Percentiles rank a stretch among this genome's conserved stretches.
These are phyloP conservation scores for Tolypocladium ovalisporum DNA, from an alignment of 2,329 filamentous ascomycete genomes.

Conservation along the genomic window DNA sequence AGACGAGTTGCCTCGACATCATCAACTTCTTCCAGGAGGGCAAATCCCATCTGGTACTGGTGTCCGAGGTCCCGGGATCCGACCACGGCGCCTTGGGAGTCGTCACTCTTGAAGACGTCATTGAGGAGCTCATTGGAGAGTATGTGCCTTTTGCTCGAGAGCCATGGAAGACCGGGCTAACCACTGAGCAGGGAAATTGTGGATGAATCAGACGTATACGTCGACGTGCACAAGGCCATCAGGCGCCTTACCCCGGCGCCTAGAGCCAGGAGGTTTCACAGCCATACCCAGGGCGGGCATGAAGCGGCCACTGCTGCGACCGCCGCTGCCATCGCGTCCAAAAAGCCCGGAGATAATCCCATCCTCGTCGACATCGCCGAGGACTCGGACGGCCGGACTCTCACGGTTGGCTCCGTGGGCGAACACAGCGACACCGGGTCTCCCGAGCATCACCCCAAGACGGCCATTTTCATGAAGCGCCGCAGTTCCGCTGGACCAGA, in stretches of 20 bases:
- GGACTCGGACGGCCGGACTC: conserved; percentile 23
- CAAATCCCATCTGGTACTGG: conserved; percentile 97
- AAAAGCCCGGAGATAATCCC: conserved; percentile 16
- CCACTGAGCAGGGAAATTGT: conserved; percentile 69
- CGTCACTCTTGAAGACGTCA: conserved; percentile 93
- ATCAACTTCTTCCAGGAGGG: conserved; percentile 99
- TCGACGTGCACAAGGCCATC: conserved; percentile 97
- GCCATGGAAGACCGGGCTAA: conserved; percentile 5
- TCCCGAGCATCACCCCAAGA: conserved; percentile 35
- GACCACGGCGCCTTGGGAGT: conserved; percentile 85
- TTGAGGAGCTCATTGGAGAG: conserved; percentile 97
- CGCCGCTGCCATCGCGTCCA: conserved; percentile 19
- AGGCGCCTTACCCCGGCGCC: conserved; percentile 78
- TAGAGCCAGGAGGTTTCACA: conserved; percentile 48
- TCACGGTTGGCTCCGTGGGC: conserved; percentile 23
- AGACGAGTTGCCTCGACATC: conserved; percentile 95
- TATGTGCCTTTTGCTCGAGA: conserved; percentile 22
- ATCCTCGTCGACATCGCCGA: conserved; percentile 28
- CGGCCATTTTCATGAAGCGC: conserved; percentile 48
- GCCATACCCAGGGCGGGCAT: not conserved
- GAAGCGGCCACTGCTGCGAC: conserved; percentile 9
- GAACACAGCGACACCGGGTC: conserved; percentile 24
- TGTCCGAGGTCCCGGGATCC: conserved; percentile 83
- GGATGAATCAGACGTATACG: conserved; percentile 95
- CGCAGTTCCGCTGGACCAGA: conserved; percentile 44